These are phyloP conservation scores for Cordia subcordata DNA, from an alignment of 257 asterid genomes.

Conservation along the genomic window DNA sequence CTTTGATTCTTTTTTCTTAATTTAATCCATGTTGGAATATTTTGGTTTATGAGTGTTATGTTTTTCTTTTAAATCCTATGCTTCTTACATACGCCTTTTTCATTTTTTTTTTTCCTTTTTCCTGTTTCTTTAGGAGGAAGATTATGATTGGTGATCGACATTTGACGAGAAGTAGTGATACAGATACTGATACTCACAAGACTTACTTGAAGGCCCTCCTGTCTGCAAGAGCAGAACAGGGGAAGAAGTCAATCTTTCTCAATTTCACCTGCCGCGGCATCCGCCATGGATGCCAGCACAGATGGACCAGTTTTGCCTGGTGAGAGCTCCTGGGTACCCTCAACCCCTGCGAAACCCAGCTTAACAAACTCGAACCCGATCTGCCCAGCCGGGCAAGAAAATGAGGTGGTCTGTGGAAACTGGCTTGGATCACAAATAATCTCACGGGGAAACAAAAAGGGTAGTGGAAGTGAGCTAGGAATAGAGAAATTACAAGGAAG, in stretches of 20 bases:
- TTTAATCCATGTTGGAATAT: no score
- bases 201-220: background rate
- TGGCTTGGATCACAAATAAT: constrained; percentile 12
- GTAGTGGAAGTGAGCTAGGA: constrained; percentile 1
- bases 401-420: constrained; percentile 14
- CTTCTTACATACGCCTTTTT: no score
- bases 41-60: no score
- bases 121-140: background rate
- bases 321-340: constrained; percentile 50
- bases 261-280: background rate
- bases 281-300: constrained; percentile 1
- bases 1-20: background rate
- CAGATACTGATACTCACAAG: no score
- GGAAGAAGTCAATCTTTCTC: background rate
- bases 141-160: background rate
- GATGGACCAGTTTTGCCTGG: constrained; percentile 24
- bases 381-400: constrained; percentile 28
- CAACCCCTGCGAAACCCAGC: constrained; percentile 58
- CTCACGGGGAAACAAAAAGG: constrained; percentile 1
- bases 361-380: constrained; percentile 27
- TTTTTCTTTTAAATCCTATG: no score
- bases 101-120: no score
- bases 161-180: background rate
- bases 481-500: constrained; percentile 6
- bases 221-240: background rate